Conservation (phyloP, 805 yeast genomes). For the Deakozyma indianensis region DNA sequence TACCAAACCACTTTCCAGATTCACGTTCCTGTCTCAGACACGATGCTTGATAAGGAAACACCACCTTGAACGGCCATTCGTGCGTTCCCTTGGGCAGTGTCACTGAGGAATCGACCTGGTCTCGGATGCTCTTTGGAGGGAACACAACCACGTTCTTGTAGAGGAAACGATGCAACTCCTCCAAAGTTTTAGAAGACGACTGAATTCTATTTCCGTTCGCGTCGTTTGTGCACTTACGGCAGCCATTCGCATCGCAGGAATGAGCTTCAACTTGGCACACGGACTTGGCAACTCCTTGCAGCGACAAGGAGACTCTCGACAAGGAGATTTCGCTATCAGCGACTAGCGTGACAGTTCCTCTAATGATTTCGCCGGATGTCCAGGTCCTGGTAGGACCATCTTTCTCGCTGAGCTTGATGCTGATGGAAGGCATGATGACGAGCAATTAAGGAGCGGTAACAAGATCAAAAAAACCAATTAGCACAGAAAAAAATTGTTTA, state of each 20-base stretch:
- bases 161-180: not conserved
- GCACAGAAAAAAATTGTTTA: too few relatives aligned
- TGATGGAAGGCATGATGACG: not conserved
- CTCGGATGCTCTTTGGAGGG: not conserved
- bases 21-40: constrained; percentile 1
- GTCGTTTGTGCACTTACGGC: constrained; percentile 1
- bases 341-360: constrained; percentile 1
- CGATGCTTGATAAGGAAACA: constrained; percentile 1
- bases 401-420: not conserved
- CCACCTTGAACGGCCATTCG: not conserved
- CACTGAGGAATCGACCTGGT: not conserved
- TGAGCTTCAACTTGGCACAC: not conserved
- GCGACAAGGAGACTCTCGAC: constrained; percentile 7
- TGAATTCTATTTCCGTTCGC: not conserved
- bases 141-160: not conserved
- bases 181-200: not conserved
- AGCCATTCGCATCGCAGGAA: not conserved
- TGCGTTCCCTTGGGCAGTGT: not conserved
- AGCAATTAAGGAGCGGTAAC: too few relatives aligned
- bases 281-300: not conserved
- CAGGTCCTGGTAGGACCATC: not conserved
- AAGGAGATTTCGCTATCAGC: constrained; percentile 8
- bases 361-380: not conserved
- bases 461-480: too few relatives aligned
- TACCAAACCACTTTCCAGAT: not conserved